These are phyloP conservation scores for Skeletonema potamos DNA, from an alignment of 108 stramenopile species.

Conservation along the genomic window DNA sequence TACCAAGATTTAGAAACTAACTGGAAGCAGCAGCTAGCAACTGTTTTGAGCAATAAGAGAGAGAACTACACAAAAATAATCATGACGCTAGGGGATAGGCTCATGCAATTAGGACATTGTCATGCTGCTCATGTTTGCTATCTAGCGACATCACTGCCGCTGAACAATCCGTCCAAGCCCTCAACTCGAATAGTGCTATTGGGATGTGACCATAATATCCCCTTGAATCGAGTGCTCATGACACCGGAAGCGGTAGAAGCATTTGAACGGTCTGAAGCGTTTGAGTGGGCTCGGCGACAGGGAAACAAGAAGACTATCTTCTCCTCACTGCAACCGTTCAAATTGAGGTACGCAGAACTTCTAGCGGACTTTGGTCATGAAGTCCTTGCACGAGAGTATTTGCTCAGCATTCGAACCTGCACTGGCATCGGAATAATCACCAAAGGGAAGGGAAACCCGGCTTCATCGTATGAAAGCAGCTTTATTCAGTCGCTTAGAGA, in stretches of 20 bases:
- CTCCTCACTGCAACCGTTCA: constrained; percentile 71
- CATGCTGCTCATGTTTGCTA: constrained; percentile 85
- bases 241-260: constrained; percentile 58
- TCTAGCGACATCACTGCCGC: constrained; percentile 72
- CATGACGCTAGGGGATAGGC: constrained; percentile 74
- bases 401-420: constrained; percentile 54
- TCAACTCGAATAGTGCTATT: constrained; percentile 60
- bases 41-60: constrained; percentile 55
- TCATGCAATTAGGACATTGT: constrained; percentile 57
- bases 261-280: constrained; percentile 84
- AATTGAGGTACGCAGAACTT: constrained; percentile 72
- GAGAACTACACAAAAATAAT: constrained; percentile 39
- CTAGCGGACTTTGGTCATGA: constrained; percentile 68
- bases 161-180: constrained; percentile 45
- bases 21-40: constrained; percentile 72
- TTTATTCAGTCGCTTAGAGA: constrained; percentile 37
- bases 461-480: background rate
- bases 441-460: background rate
- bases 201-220: constrained; percentile 63
- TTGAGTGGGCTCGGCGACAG: constrained; percentile 86
- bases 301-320: constrained; percentile 75
- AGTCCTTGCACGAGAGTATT: constrained; percentile 52
- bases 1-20: constrained; percentile 40
- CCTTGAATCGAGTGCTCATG: constrained; percentile 42
- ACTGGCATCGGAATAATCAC: constrained; percentile 30